Base-by-base conservation (phyloP, 768 basidiomycete genomes). In the Lentinus brumalis region DNA sequence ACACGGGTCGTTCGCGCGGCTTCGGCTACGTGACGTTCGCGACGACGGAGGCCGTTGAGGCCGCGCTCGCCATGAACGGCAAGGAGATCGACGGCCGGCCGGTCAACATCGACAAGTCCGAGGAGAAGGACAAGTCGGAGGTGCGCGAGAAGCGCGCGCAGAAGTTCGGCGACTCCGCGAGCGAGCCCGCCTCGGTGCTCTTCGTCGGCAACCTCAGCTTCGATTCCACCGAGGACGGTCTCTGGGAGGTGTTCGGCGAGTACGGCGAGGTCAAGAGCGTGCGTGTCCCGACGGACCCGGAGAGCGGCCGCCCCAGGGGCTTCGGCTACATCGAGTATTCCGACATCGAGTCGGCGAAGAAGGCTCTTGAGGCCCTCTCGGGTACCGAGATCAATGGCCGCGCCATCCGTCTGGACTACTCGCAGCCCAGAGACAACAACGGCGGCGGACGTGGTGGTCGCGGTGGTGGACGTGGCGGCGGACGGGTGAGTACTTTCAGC, bases 301-400 rank as follows among this genome's bases (percentile, higher is more conserved):
- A 99, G 52, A 83, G 90, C 7, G 95, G 94, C 31, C 83, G 81
- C 62, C 88, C 92, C 49, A 98, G 98, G 76, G 97, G 97, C 69
- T 98, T 96, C 75, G 97, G 88, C 21, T 98, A 98, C 76, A 91
- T 99, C 70, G 94, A 98, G 75, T 97, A 96, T 75, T 85, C 88
- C 66, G 87, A 89, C 67, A 69, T 93, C 41, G 91, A 87, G 30
- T 77, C 83, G 56, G 92, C 97, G 11, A 88, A 87, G 77, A 88
- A 87, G 71, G 96, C 96, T 3, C 84, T 86, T 61, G 86, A 83
- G 67, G 85, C 82, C 4, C 79, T 84, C 30, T 81, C 83, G 42
- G 91, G 92, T 35, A 74, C 79, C 59, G 92, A 95, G 60, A 81
- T 97, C 52, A 91, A 87, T 35, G 96, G 96, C 5, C 86, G 97